Conservation (phyloP, 2,329 filamentous ascomycete genomes). For the Microdochium trichocladiopsis region DNA sequence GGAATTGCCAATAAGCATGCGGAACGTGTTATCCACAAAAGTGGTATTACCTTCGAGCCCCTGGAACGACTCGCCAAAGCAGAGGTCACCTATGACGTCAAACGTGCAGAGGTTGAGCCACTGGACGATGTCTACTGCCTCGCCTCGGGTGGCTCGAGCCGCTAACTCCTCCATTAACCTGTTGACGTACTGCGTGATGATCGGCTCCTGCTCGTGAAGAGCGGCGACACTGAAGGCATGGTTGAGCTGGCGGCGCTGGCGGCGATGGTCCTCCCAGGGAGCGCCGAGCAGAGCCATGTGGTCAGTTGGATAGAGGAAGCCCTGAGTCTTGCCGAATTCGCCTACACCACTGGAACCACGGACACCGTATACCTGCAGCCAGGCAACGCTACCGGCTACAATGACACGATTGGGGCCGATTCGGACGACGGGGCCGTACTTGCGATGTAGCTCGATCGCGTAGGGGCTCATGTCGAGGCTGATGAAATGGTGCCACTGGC, state of each 20-base stretch:
- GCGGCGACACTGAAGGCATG: neutral
- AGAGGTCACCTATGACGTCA: conserved; percentile 37
- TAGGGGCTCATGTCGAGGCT: neutral
- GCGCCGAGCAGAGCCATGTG: conserved; percentile 8
- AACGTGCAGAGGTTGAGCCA: conserved; percentile 33
- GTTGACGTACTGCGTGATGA: conserved; percentile 22
- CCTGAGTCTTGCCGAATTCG: neutral
- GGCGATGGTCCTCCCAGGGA: neutral
- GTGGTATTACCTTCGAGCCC: conserved; percentile 24
- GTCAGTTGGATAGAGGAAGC: neutral
- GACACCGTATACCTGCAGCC: neutral
- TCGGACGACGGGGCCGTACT: neutral
- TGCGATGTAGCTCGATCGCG: neutral
- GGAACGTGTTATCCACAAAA: conserved; percentile 25
- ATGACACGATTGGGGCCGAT: neutral
- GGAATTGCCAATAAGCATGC: conserved; percentile 9
- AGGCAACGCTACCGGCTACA: neutral
- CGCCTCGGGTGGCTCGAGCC: conserved; percentile 6
- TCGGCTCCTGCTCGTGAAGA: neutral
- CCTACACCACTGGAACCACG: neutral
- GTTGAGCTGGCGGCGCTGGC: neutral
- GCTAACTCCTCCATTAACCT: conserved; percentile 24
- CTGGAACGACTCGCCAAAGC: conserved; percentile 35
- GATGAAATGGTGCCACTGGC: neutral
- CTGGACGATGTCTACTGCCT: conserved; percentile 22